phyloP scores from a whole-genome alignment of 306 rosid species.

The Sphenostylis stenocarpa region DNA sequence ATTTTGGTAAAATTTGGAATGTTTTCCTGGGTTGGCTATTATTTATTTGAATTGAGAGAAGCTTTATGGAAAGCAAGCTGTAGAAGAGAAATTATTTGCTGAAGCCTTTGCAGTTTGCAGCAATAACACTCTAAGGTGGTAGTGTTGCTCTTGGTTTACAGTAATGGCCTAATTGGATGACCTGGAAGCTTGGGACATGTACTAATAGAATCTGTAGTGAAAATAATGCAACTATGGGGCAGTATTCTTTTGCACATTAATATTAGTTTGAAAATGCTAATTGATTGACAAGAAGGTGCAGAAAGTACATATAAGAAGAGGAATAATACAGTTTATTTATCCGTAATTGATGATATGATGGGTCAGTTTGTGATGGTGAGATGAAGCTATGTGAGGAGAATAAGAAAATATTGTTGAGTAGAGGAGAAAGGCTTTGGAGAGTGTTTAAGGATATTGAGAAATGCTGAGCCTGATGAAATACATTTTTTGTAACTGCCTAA shows the following conservation, averaged over 20 bases:
- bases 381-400: constrained; percentile 18
- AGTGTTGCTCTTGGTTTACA: constrained; percentile 18
- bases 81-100: constrained; percentile 9
- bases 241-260: not conserved
- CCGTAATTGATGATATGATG: not conserved
- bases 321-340: not conserved
- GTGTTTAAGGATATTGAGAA: not conserved
- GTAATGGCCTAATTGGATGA: not conserved
- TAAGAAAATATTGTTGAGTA: not conserved
- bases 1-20: constrained; percentile 8
- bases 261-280: not conserved
- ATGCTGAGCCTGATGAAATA: constrained; percentile 11
- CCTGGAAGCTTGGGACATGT: constrained; percentile 6
- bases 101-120: not conserved
- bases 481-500: not conserved
- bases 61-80: not conserved
- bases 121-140: constrained; percentile 22
- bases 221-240: not conserved
- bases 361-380: constrained; percentile 4
- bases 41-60: constrained; percentile 25
- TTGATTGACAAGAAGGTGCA: not conserved
- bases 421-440: constrained; percentile 1
- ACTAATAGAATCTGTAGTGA: not conserved
- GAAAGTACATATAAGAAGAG: not conserved
- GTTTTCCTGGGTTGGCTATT: not conserved